Evolutionary conservation across 129 eudicot genomes (phyloP), one percentile per base, ranked within the genome.

Genomic region (Logfia minima): DNA sequence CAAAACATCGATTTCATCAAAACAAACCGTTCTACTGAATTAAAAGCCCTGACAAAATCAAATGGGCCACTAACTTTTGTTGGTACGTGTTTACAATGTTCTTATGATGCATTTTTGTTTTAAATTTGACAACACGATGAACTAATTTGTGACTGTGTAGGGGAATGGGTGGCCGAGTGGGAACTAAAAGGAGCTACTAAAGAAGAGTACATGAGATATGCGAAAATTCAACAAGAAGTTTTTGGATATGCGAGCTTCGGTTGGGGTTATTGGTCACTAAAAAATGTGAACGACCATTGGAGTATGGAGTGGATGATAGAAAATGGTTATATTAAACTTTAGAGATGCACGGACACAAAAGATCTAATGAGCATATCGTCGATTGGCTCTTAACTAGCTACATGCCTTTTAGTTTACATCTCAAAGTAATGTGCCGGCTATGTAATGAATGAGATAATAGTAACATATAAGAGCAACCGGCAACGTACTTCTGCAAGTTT

Each of bases 161-260:
- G 92, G 37, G 96, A 90, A 83, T 88, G 96, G 92, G 87, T 79
- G 56, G 78, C 90, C 6, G 96, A 84, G 72, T 87, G 88, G 86
- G 56, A 76, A 81, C 76, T 84, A 10, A 23, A 61, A 8, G 70
- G 78, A 16, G 86, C 87, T 11, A 24, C 77, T 31, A 80, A 79
- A 61, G 75, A 73, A 55, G 92, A 90, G 1, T 87, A 39, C 48
- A 76, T 71, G 43, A 68, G 66, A 10, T 86, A 65, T 65, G 83
- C 89, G 2, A 43, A 78, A 34, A 92, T 92, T 4, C 87, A 90
- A 53, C 48, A 82, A 34, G 66, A 87, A 17, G 92, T 90, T 9
- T 87, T 4, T 21, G 96, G 90, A 6, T 69, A 72, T 13, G 89
- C 92, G 1, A 78, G 84, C 60, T 87, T 87, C 53, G 92, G 92